A percentile compares a stretch with the other conserved stretches of the same genome.
phyloP scores from a whole-genome alignment of 2,329 filamentous ascomycete genomes.

The Ophiostoma montium region DNA sequence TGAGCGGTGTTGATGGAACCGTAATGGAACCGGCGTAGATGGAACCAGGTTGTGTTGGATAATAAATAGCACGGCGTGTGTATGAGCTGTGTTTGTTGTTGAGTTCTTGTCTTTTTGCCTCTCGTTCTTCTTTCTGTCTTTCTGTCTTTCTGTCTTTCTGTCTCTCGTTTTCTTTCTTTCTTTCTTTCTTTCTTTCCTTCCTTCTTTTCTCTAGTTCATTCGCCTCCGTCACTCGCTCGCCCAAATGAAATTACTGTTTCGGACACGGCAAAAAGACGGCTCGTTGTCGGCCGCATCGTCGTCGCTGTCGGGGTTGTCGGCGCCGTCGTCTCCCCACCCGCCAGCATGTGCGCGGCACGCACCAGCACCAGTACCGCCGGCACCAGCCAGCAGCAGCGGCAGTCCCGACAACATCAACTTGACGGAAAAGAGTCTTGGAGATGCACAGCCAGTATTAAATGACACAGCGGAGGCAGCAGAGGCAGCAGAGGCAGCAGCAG shows the following conservation, averaged over 20 bases:
- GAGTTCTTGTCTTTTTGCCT: neutral
- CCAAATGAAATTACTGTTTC: neutral
- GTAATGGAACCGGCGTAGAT: too few relatives aligned
- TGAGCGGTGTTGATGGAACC: too few relatives aligned
- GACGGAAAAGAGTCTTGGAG: neutral
- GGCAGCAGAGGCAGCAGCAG: too few relatives aligned
- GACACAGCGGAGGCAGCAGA: too few relatives aligned
- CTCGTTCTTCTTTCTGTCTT: neutral
- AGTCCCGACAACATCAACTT: neutral
- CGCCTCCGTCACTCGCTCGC: neutral
- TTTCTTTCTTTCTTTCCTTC: neutral
- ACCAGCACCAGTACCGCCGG: neutral
- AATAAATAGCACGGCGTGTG: too few relatives aligned
- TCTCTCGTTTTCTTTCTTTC: neutral
- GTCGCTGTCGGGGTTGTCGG: neutral
- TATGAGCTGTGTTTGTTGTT: neutral
- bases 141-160: neutral
- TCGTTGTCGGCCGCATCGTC: neutral
- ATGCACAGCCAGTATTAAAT: too few relatives aligned
- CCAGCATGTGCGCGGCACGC: too few relatives aligned
- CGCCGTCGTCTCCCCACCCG: neutral
- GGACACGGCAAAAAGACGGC: neutral
- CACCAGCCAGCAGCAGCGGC: neutral
- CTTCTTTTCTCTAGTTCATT: neutral
- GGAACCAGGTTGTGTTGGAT: too few relatives aligned